A percentile compares a stretch with the other conserved stretches of the same genome.
phyloP scores from a whole-genome alignment of 2,329 filamentous ascomycete genomes.

The Fusarium scirpi region DNA sequence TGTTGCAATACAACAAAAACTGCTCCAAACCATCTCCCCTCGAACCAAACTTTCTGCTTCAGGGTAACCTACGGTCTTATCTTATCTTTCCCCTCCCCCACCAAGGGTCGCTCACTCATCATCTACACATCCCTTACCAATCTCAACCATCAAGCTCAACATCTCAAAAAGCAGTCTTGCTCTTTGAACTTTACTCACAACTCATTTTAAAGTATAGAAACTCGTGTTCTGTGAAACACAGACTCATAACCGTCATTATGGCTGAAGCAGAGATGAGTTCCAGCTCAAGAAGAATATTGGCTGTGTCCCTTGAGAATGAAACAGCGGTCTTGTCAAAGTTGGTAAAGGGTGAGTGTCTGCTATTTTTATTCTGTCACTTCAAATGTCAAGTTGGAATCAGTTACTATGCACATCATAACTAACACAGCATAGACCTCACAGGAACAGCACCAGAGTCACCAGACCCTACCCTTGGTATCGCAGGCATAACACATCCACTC shows the following conservation, averaged over 20 bases:
- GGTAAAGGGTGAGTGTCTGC: constrained; percentile 61
- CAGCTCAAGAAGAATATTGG: constrained; percentile 64
- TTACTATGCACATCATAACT: neutral
- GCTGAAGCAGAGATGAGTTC: constrained; percentile 39
- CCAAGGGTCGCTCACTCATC: constrained; percentile 34
- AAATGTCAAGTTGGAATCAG: neutral
- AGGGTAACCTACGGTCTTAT: constrained; percentile 26
- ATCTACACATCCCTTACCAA: constrained; percentile 36
- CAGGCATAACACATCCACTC: constrained; percentile 70
- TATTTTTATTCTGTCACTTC: neutral
- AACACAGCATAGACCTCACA: constrained; percentile 61
- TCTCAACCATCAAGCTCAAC: constrained; percentile 22
- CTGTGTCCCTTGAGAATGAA: constrained; percentile 63
- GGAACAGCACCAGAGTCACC: constrained; percentile 56
- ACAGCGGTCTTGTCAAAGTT: constrained; percentile 61
- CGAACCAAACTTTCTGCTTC: neutral
- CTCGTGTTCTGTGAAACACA: accelerated
- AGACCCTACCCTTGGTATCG: constrained; percentile 58
- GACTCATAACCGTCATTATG: constrained; percentile 11
- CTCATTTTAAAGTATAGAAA: no score
- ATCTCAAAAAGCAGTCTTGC: neutral
- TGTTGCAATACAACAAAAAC: no score
- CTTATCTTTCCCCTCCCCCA: constrained; percentile 32
- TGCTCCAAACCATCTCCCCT: no score
- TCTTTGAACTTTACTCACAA: neutral